Base-by-base conservation (phyloP, 257 asterid genomes). In the Eucommia ulmoides region DNA sequence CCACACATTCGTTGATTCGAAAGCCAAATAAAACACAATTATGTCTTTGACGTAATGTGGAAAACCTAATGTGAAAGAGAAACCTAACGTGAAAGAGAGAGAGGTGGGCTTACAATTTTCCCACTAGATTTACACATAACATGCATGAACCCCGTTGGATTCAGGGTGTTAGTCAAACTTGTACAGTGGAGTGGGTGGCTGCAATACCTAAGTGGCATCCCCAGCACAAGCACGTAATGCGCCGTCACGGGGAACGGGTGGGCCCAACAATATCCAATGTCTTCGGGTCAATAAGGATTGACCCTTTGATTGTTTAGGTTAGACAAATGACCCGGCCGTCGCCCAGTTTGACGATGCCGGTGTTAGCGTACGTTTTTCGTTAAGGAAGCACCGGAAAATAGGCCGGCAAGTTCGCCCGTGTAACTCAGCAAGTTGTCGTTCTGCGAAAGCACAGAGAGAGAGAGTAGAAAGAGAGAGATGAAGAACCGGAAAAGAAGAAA, bases 191-290 rank as follows among this genome's bases (percentile, higher is more conserved):
- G 99, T 70, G 46, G 99, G 99, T 67, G 80, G 0, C 84, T 84
- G 63, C 95, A 91, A 59, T 91, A 91, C 57, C 99, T 69, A 18
- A 91, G 86, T 33, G 99, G 77, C 99, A 91, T 91, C 65, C 86
- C 97, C 47, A 96, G 99, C 56, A 86, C 94, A 52, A 91, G 69
- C 45, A 91, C 74, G 14, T 86, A 91, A 53, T 86, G 78, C 64
- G 86, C 93, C 7, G 99, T 86, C 38, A 74, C 82, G 2, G 97
- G 95, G 42, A 91, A 91, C 2, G 96, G 83, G 51, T 91, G 99
- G 62, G 83, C 97, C 99, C 99, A 91, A 3, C 99, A 95, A 95
- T 86, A 3, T 79, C 97, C 59, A 91, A 58, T 0, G 94, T 83
- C 21, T 68, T 25, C 0, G 96, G 95, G 23, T 91, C 83, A 0